These are phyloP conservation scores for Triticum urartu DNA, from an alignment of 176 grass and related monocot species.

Conservation along the genomic window DNA sequence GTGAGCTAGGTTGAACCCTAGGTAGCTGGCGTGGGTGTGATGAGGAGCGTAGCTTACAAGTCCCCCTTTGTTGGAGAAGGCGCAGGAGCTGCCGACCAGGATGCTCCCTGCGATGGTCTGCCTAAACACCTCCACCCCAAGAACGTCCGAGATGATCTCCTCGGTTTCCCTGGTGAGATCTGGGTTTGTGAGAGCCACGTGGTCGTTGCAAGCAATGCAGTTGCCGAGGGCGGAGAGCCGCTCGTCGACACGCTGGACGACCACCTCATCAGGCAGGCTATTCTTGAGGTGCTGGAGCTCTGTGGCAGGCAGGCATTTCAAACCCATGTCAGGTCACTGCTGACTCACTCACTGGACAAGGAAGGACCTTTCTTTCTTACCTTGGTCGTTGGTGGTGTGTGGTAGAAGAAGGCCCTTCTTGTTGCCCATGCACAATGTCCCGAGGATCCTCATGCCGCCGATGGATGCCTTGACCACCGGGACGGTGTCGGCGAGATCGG, in stretches of 20 bases:
- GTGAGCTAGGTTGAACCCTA: background rate
- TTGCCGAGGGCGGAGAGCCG: conserved; percentile 78
- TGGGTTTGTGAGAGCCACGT: conserved; percentile 85
- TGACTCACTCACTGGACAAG: background rate
- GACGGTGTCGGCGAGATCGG: conserved; percentile 58
- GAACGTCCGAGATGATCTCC: conserved; percentile 73
- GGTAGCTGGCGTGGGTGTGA: background rate
- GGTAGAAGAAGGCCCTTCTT: conserved; percentile 85
- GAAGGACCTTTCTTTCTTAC: background rate
- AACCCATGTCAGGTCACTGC: background rate
- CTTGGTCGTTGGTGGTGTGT: conserved; percentile 86
- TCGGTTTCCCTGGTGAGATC: conserved; percentile 94
- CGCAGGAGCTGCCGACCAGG: conserved; percentile 76
- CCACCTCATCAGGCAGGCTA: conserved; percentile 77
- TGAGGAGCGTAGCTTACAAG: conserved; percentile 46
- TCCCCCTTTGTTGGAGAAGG: conserved; percentile 80
- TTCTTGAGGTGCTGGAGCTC: conserved; percentile 80
- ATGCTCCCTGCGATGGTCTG: conserved; percentile 90
- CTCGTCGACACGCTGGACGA: conserved; percentile 75
- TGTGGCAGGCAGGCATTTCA: background rate
- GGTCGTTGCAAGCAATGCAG: conserved; percentile 89
- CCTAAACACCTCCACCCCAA: conserved; percentile 80
- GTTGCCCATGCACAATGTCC: conserved; percentile 83
- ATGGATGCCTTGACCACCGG: conserved; percentile 77
- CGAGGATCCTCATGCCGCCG: conserved; percentile 68